Base-by-base conservation (phyloP, 805 yeast species). In the Candida anglica region DNA sequence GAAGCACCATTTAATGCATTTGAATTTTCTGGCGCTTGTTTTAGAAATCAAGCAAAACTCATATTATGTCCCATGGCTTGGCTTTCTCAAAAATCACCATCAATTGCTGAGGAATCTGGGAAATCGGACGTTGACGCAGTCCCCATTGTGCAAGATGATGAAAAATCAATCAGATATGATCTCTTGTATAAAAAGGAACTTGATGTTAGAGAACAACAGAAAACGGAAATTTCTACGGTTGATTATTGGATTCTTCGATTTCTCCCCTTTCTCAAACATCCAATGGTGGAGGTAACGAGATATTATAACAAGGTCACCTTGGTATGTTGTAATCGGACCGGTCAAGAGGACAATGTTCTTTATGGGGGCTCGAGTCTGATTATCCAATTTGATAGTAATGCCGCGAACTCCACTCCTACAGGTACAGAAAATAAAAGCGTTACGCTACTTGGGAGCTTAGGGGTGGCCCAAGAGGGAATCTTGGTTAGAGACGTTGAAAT, bases 31-130 rank as follows among this genome's bases (percentile, higher is more conserved):
- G 53, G 58, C 19, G 66, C 67, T 33, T 77, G 84, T 38, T 50
- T 62, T 15, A 46, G 56, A 0, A 68, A 77, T 28, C 48, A 63
- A 8, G 74, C 76, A 0, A 67, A 74, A 21, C 57, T 89, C 36
- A 66, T 86, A 1, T 50, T 89, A 10, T 76, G 83, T 39, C 95
- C 96, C 2, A 87, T 84, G 74, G 94, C 94, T 0, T 89, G 97
- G 97, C 63, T 86, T 42, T 70, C 74, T 25, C 63, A 74, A 0
- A 50, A 60, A 28, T 73, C 87, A 0, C 73, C 73, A 0, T 56
- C 65, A 2, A 44, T 58, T 13, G 39, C 47, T 33, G 53, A 43
- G 16, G 39, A 34, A 19, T 5, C 19, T 6, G 19, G 7, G 5
- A 15, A 8, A 11, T 5, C 19, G 10, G 11, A 15, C 10, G 15